Evolutionary conservation across 805 yeast species (phyloP).

Genomic region (Zygoascus bituminiphila): DNA sequence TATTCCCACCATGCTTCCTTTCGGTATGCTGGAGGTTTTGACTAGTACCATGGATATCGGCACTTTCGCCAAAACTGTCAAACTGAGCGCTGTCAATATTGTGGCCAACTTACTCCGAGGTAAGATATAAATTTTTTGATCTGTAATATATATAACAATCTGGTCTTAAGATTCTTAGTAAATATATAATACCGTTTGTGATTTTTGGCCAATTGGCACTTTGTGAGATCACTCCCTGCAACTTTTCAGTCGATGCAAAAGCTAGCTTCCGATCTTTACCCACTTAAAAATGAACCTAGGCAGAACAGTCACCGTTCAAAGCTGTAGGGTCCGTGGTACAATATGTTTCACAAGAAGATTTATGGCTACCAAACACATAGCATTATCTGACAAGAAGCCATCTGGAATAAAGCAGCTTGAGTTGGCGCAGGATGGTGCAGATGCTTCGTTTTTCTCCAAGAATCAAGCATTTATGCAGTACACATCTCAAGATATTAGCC

Average conservation of each 20-base stretch:
- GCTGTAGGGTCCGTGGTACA: not conserved
- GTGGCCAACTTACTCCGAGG: slow-evolving; percentile 53
- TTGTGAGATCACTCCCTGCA: no score
- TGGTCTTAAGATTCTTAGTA: not conserved
- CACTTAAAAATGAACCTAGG: not conserved
- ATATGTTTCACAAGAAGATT: not conserved
- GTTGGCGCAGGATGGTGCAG: not conserved
- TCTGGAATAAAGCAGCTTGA: not conserved
- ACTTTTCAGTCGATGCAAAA: no score
- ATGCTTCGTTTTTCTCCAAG: not conserved
- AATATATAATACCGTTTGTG: not conserved
- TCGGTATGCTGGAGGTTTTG: slow-evolving; percentile 77
- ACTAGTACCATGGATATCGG: slow-evolving; percentile 72
- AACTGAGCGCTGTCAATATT: slow-evolving; percentile 76
- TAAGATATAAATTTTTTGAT: slow-evolving; percentile 44
- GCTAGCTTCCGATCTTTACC: no score
- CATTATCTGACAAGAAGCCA: not conserved
- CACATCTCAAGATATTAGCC: not conserved
- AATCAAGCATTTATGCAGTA: not conserved
- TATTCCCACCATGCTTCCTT: slow-evolving; percentile 97
- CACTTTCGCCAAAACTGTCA: slow-evolving; percentile 61
- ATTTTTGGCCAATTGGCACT: no score
- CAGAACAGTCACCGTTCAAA: not conserved
- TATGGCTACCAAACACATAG: not conserved
- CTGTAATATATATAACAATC: not conserved